Conservation (phyloP, 306 rosid genomes). For the Cicer judaicum region DNA sequence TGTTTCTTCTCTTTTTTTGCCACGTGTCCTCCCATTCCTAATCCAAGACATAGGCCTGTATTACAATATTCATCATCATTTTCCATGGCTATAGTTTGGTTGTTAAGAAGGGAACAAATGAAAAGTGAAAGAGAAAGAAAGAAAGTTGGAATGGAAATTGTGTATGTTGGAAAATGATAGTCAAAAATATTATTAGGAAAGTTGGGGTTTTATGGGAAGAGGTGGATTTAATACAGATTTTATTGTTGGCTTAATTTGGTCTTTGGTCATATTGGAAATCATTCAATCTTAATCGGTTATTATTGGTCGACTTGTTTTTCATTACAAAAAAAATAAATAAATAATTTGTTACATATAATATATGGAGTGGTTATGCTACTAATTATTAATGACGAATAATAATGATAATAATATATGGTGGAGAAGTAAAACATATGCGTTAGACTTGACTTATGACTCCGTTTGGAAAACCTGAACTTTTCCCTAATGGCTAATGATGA, state of each 20-base stretch:
- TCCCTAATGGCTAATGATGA: slow-evolving; percentile 23
- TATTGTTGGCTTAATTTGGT: slow-evolving; percentile 48
- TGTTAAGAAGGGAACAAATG: background rate
- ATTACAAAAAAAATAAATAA: background rate
- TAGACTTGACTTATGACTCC: slow-evolving; percentile 53
- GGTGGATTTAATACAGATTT: slow-evolving; percentile 52
- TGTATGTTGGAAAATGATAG: slow-evolving; percentile 40
- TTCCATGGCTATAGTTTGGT: slow-evolving; percentile 49
- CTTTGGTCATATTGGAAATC: slow-evolving; percentile 28
- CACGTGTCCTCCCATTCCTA: slow-evolving; percentile 65
- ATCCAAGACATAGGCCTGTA: slow-evolving; percentile 62
- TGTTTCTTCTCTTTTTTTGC: slow-evolving; percentile 43
- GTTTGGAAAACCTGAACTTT: slow-evolving; percentile 54
- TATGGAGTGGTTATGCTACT: slow-evolving; percentile 23
- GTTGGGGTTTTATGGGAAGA: slow-evolving; percentile 47
- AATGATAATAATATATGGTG: background rate
- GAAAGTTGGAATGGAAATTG: slow-evolving; percentile 28
- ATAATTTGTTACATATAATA: background rate
- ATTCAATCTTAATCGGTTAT: slow-evolving; percentile 52
- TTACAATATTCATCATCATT: slow-evolving; percentile 58
- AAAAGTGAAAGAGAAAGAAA: background rate
- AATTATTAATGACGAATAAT: slow-evolving; percentile 8
- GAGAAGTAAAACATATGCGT: slow-evolving; percentile 52
- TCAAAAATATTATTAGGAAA: slow-evolving; percentile 41
- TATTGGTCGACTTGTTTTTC: slow-evolving; percentile 34